phyloP scores from a whole-genome alignment of 2,329 filamentous ascomycete species.

The Xylaria sp. region DNA sequence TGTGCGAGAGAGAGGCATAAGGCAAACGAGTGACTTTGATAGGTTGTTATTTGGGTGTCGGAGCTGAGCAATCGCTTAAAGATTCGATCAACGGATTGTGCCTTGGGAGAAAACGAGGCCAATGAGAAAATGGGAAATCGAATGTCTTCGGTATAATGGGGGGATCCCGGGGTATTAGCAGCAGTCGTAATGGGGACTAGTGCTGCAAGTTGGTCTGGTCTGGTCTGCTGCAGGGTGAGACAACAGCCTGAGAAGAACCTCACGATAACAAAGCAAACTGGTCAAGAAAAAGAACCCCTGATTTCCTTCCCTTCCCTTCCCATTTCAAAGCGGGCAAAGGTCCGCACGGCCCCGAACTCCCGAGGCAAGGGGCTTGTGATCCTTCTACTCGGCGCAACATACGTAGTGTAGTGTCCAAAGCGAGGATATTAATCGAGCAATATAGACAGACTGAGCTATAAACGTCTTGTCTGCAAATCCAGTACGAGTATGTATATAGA shows the following conservation, averaged over 20 bases:
- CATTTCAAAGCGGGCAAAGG: conserved; percentile 12
- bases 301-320: conserved; percentile 1
- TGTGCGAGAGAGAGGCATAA: neutral
- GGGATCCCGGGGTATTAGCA: neutral
- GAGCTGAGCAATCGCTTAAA: conserved; percentile 1
- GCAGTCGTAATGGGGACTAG: neutral
- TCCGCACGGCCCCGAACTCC: conserved; percentile 9
- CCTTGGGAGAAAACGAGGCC: conserved; percentile 15
- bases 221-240: conserved; percentile 10
- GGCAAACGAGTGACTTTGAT: conserved; percentile 26
- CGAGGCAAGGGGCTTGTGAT: conserved; percentile 26
- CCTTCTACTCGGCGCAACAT: conserved; percentile 20
- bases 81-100: conserved; percentile 6
- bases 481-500: neutral
- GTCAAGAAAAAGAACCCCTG: conserved; percentile 12
- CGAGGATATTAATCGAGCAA: neutral
- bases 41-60: neutral
- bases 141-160: neutral
- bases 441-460: neutral
- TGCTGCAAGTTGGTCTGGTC: neutral
- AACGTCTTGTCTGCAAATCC: neutral
- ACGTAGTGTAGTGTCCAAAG: neutral
- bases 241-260: conserved; percentile 7
- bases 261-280: conserved; percentile 12
- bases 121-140: conserved; percentile 30